Evolutionary conservation across 2,329 filamentous ascomycete species (phyloP).

Genomic region (Rutstroemia sp.): DNA sequence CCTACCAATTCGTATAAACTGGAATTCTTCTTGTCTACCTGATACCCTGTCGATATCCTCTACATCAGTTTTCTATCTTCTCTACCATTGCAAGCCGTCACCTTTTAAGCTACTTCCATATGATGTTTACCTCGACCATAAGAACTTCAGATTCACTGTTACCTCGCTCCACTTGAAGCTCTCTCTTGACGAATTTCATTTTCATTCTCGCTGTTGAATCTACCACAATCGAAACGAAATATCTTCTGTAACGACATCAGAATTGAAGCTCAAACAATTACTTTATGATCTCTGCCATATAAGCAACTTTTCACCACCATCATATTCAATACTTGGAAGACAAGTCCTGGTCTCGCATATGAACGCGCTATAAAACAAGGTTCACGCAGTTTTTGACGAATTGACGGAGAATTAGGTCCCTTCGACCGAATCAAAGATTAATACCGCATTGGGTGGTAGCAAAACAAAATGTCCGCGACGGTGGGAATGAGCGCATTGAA

Average conservation of each 20-base stretch:
- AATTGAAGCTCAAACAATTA: background rate
- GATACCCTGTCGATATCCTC: too few species aligned
- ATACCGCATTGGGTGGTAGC: too few species aligned
- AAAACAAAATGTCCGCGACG: background rate
- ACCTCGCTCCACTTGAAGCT: background rate
- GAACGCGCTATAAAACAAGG: too few species aligned
- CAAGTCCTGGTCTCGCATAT: too few species aligned
- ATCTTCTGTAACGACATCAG: background rate
- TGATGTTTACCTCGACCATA: conserved; percentile 1
- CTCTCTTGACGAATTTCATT: background rate
- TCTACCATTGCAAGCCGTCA: too few species aligned
- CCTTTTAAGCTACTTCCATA: background rate
- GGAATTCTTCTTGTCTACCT: too few species aligned
- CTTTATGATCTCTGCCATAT: too few species aligned
- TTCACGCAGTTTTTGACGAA: background rate
- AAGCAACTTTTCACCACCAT: too few species aligned
- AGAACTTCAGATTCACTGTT: conserved; percentile 1
- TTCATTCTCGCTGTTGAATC: background rate
- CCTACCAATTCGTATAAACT: too few species aligned
- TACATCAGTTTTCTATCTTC: too few species aligned
- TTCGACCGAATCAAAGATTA: too few species aligned
- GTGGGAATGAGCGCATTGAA: background rate
- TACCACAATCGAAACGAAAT: background rate
- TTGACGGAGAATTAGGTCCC: background rate
- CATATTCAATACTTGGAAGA: too few species aligned